These are phyloP conservation scores for Allantophomopsis lycopodina DNA, from an alignment of 2,329 filamentous ascomycete species.

Conservation along the genomic window DNA sequence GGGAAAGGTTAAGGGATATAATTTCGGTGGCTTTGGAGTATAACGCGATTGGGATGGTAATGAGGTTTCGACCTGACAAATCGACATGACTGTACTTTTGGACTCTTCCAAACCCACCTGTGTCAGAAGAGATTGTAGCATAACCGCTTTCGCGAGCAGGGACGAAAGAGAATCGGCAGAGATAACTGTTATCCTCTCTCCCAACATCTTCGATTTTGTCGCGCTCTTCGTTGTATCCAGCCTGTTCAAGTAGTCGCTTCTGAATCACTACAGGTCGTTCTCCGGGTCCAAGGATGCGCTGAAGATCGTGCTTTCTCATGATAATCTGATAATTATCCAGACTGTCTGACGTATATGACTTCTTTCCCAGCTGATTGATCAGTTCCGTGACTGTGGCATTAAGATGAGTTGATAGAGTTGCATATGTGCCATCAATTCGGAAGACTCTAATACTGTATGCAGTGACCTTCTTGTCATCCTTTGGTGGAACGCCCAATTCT, in stretches of 20 bases:
- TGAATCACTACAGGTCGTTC: constrained; percentile 86
- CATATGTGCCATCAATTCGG: constrained; percentile 85
- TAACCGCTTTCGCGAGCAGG: constrained; percentile 79
- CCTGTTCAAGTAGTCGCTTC: constrained; percentile 79
- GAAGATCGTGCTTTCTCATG: constrained; percentile 82
- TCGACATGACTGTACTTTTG: constrained; percentile 94
- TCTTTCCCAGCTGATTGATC: constrained; percentile 81
- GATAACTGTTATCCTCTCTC: constrained; percentile 91
- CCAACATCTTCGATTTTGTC: constrained; percentile 89
- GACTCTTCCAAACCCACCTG: constrained; percentile 67
- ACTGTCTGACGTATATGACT: constrained; percentile 83
- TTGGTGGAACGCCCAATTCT: constrained; percentile 51
- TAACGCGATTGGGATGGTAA: constrained; percentile 87
- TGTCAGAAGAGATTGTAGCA: constrained; percentile 57
- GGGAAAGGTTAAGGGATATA: constrained; percentile 84
- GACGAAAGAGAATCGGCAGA: constrained; percentile 91
- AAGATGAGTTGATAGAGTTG: constrained; percentile 73
- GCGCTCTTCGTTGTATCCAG: constrained; percentile 76
- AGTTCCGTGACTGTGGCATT: constrained; percentile 80
- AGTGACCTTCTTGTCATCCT: constrained; percentile 59
- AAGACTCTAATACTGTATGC: constrained; percentile 94
- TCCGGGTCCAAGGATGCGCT: constrained; percentile 61
- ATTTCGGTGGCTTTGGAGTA: constrained; percentile 90
- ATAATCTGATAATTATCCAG: constrained; percentile 93
- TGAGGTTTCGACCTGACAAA: constrained; percentile 74